Percentiles rank a stretch among this genome's conserved stretches.
Conservation (phyloP, 2,329 filamentous ascomycete genomes). For the Cytospora leucostoma region DNA sequence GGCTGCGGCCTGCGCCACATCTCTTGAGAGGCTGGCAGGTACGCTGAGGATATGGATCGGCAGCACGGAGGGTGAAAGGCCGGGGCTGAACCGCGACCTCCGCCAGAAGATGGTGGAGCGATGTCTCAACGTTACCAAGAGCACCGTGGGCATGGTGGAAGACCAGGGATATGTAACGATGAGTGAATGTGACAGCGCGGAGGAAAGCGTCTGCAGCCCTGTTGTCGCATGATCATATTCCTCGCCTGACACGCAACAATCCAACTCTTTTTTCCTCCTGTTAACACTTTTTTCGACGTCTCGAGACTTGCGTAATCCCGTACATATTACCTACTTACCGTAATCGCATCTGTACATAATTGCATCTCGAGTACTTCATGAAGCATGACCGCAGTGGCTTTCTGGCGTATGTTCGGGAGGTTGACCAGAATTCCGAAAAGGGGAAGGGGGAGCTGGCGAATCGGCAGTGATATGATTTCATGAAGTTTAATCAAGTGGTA, state of each 20-base stretch:
- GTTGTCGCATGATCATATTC: constrained; percentile 8
- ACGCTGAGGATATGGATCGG: constrained; percentile 64
- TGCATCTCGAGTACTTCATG: neutral
- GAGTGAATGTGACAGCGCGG: constrained; percentile 48
- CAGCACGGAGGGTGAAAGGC: constrained; percentile 50
- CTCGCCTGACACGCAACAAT: too few species aligned
- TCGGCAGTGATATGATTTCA: too few species aligned
- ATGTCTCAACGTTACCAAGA: constrained; percentile 58
- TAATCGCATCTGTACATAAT: neutral
- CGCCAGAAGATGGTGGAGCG: constrained; percentile 56
- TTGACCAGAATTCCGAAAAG: neutral
- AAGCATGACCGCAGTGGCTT: neutral
- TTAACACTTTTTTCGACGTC: neutral
- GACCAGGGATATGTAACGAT: constrained; percentile 63
- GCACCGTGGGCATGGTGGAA: constrained; percentile 59
- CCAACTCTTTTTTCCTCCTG: neutral
- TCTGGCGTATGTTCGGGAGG: neutral
- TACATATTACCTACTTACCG: neutral
- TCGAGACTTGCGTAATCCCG: neutral
- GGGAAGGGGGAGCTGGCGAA: neutral
- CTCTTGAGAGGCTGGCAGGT: constrained; percentile 59
- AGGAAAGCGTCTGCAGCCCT: constrained; percentile 27
- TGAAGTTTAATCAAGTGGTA: too few species aligned
- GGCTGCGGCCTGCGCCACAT: constrained; percentile 47
- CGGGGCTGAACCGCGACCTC: constrained; percentile 53